phyloP scores from a whole-genome alignment of 257 asterid genomes.

The Fraxinus cuspidata region DNA sequence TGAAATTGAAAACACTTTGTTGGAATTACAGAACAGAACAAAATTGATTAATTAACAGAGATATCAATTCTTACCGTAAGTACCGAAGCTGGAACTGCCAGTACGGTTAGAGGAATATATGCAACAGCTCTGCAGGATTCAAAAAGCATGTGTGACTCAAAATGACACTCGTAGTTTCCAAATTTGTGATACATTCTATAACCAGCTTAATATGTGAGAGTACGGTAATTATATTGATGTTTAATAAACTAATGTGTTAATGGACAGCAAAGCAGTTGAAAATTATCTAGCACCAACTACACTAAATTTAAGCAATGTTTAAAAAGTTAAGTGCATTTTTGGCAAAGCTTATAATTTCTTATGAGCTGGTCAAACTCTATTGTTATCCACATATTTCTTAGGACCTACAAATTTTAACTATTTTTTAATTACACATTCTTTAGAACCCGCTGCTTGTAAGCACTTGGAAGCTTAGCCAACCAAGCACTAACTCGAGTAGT shows the following conservation, averaged over 20 bases:
- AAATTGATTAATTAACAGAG: neutral
- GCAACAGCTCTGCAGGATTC: constrained; percentile 76
- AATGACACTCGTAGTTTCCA: neutral
- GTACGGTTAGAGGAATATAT: constrained; percentile 84
- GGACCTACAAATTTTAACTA: too few species aligned
- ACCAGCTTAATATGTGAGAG: neutral
- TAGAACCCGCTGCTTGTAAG: too few species aligned
- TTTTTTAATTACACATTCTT: too few species aligned
- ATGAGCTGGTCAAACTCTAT: too few species aligned
- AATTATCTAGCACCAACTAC: neutral
- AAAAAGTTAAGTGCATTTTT: neutral
- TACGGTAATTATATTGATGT: neutral
- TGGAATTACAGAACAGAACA: neutral
- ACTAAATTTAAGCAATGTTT: neutral
- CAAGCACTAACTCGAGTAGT: too few species aligned
- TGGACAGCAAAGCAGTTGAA: neutral
- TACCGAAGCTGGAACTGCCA: constrained; percentile 98
- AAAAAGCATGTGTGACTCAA: constrained; percentile 12
- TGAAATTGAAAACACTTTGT: constrained; percentile 16
- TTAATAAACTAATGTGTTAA: neutral
- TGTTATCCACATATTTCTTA: too few species aligned
- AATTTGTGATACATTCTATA: neutral
- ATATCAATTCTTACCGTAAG: constrained; percentile 66
- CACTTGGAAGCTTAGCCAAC: too few species aligned
- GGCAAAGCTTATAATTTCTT: too few species aligned